Conservation (phyloP, 148 eudicot genomes). For the Rhododendron griersonianum region DNA sequence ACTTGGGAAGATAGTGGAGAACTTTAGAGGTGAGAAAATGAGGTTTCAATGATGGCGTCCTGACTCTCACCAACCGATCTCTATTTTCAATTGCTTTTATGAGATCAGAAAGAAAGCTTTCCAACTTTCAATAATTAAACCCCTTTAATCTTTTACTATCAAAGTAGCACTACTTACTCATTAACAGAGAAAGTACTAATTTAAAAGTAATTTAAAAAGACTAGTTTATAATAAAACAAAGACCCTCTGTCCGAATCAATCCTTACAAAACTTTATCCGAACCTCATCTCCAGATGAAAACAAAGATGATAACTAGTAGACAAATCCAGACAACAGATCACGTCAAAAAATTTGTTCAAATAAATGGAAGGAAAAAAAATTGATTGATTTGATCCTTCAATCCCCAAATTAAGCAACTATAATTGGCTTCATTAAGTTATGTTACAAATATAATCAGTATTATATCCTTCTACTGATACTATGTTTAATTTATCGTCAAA, state of each 20-base stretch:
- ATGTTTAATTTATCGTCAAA: too few relatives aligned
- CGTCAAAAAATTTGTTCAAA: background rate
- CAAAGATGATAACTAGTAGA: conserved; percentile 11
- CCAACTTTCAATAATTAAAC: background rate
- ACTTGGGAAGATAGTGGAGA: background rate
- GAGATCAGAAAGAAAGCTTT: background rate
- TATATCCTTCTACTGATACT: background rate
- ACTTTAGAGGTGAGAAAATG: conserved; percentile 13
- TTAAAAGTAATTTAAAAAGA: background rate
- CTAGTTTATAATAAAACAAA: background rate
- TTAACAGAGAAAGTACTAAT: background rate
- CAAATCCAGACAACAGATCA: conserved; percentile 10
- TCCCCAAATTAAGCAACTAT: background rate
- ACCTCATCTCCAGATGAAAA: background rate
- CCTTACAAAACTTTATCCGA: background rate
- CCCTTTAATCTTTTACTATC: background rate
- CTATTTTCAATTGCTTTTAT: conserved; percentile 17
- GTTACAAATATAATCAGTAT: background rate
- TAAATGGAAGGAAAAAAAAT: background rate
- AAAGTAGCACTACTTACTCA: background rate
- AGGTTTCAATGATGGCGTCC: conserved; percentile 37
- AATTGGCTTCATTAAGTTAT: too few relatives aligned
- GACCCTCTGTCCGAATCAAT: background rate
- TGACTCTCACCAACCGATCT: conserved; percentile 17
- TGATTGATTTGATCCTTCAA: background rate